phyloP scores from a whole-genome alignment of 441 rosid species.

The Erodium texanum region DNA sequence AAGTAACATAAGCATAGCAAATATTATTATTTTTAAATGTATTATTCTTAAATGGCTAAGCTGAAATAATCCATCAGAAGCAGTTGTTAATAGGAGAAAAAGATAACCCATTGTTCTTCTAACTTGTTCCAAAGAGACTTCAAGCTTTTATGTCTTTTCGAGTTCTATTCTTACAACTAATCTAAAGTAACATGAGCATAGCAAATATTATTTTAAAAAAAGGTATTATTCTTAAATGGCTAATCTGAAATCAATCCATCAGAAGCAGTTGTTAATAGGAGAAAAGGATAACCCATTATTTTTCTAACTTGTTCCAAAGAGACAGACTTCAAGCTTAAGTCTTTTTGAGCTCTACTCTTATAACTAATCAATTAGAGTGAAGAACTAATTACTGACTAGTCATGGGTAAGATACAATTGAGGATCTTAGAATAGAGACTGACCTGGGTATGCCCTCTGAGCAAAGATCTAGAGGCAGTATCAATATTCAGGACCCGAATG shows the following conservation, averaged over 20 bases:
- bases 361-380: background rate
- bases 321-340: background rate
- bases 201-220: too few species aligned
- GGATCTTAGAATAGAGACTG: background rate
- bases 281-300: background rate
- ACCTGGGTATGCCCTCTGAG: constrained; percentile 86
- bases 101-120: background rate
- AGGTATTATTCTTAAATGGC: background rate
- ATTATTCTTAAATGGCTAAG: background rate
- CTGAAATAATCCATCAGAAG: background rate
- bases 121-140: background rate
- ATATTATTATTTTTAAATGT: too few species aligned
- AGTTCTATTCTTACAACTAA: background rate
- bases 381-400: too few species aligned
- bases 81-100: background rate
- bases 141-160: background rate
- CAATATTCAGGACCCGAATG: constrained; percentile 75
- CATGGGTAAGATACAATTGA: too few species aligned
- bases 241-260: background rate
- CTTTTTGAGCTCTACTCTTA: background rate
- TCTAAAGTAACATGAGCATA: too few species aligned
- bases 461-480: constrained; percentile 72
- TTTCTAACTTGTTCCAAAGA: too few species aligned
- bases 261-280: background rate
- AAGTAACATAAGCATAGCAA: too few species aligned